Base-by-base conservation (phyloP, 495 filamentous ascomycete species). In the Echria macrotheca region DNA sequence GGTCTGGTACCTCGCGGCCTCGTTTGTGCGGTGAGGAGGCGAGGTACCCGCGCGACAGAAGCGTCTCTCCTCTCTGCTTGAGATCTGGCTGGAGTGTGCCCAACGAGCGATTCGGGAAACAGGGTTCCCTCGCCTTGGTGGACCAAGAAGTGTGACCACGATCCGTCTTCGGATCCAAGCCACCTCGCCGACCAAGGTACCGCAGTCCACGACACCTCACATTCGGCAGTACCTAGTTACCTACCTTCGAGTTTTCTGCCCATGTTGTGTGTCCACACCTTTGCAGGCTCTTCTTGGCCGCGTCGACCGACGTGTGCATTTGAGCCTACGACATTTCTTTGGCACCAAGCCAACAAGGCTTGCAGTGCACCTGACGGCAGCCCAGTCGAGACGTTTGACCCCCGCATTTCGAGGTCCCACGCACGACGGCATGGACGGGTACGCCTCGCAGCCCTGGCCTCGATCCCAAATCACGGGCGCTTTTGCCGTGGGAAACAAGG, bases 111-210 rank as follows among this genome's bases (percentile, higher is more conserved):
- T 23, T 3, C 28, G 22, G 15, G 38, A 23, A 15, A 21, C 38
- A 41, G 24, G 38, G 38, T 41, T 17, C 38, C 18, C 38, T 41
- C 38, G 38, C 17, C 19, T 25, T 40, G 8, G 7, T 21, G 12
- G 14, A 37, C 15, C 38, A 23, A 15, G 46, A 38, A 15, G 22
- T 48, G 35, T 39, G 24, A 39, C 46, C 33, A 14, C 5, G 40
- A 48, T 48, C 46, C 32, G 33, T 48, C 46, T 39, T 48, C 23
- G 46, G 46, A 48, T 39, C 46, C 24, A 48, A 48, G 33, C 46
- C 36, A 47, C 22, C 18, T 17, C 14, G 19, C 18, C n/a, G 19
- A 11, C 12, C 33, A 47, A 10, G 10, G 44, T 22, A 41, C 38
- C n/a, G 38, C 8, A 41, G 19, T 22, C n/a, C n/a, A n/a, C n/a